Evolutionary conservation across 176 grass and related monocot genomes (phyloP).

Genomic region (Oryza australiensis): DNA sequence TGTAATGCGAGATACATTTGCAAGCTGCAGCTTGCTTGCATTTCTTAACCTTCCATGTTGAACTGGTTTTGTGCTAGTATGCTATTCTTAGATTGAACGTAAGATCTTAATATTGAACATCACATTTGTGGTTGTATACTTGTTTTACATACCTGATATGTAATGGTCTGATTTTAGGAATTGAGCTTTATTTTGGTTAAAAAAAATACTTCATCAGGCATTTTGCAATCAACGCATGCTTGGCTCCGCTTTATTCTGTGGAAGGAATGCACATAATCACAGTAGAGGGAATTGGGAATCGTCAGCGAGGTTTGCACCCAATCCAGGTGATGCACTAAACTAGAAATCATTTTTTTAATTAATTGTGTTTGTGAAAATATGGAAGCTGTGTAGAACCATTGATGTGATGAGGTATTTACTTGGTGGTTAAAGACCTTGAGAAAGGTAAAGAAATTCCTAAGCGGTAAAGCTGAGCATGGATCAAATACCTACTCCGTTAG

Average conservation of each 20-base stretch:
- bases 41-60: conserved; percentile 10
- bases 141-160: neutral
- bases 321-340: conserved; percentile 65
- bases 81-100: neutral
- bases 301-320: conserved; percentile 72
- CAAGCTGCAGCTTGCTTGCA: conserved; percentile 5
- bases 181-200: conserved; percentile 27
- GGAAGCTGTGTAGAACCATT: neutral
- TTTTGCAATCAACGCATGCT: conserved; percentile 94
- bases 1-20: conserved; percentile 2
- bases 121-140: neutral
- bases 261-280: conserved; percentile 99
- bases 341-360: neutral
- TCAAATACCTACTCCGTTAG: neutral
- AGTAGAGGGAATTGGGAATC: conserved; percentile 91
- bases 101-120: neutral
- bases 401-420: neutral
- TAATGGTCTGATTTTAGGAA: conserved; percentile 21
- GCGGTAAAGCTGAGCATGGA: neutral
- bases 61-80: neutral
- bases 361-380: conserved; percentile 13
- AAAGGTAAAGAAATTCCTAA: neutral
- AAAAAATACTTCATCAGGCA: conserved; percentile 62
- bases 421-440: neutral
- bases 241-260: conserved; percentile 92